Evolutionary conservation across 495 filamentous ascomycete species (phyloP), one percentile per base, ranked within the genome.

Genomic region (Pyrenula aspistea): DNA sequence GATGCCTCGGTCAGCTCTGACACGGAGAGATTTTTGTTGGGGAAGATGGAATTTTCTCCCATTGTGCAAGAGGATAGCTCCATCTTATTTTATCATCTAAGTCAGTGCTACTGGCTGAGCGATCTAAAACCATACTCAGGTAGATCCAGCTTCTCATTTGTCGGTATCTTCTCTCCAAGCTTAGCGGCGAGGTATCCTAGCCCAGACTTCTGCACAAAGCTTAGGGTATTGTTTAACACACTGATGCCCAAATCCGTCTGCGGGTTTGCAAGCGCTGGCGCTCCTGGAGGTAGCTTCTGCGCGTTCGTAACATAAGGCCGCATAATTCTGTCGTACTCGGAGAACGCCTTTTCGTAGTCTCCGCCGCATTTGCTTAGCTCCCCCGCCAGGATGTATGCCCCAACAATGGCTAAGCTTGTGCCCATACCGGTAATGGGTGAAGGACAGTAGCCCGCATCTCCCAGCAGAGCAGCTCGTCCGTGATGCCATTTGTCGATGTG

Each of bases 391-490:
- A 79, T 53, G 56, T 80, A 82, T 0, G 77, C 73, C 10, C 79
- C 77, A 10, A 73, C 67, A 0, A 82, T 60, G 8, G 66, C 62
- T n/a, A 60, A 59, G 0, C 72, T 71, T 0, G 77, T 80, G 0
- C 78, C 79, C 67, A 78, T 71, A 1, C 79, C 77, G 20, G 73
- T 77, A 21, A 67, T 68, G 0, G 71, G 63, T 3, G 69, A 67
- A 0, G 77, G 73, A 56, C 75, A 77, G 55, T 80, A 77, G 2
- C 65, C 81, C 1, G 81, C 73, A 61, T 84, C 81, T 2, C 81
- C 82, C 10, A 83, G n/a, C 1, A 83, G 67, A 0, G 69, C 72
- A 12, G 79, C 67, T 2, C 76, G 67, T 4, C 76, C 75, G 2
- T 60, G 58, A 10, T 65, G 76, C 73, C 73, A 81, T 3, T 59